A percentile compares a stretch with the other conserved stretches of the same genome.
phyloP scores from a whole-genome alignment of 352 stramenopile genomes.

The Pythium folliculosum region DNA sequence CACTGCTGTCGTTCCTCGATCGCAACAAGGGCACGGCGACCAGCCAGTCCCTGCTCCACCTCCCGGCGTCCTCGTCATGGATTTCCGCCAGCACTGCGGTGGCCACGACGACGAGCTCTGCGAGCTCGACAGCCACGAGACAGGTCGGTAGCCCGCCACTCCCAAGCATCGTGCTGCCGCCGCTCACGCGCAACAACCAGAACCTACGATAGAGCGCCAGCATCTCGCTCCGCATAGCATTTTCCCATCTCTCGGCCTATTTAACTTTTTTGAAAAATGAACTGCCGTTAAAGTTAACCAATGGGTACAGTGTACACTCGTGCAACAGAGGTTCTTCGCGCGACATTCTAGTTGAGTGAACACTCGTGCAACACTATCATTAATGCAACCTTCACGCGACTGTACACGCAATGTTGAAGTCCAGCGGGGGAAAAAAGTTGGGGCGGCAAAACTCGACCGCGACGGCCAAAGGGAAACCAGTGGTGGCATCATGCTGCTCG shows the following conservation, averaged over 20 bases:
- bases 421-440: neutral
- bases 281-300: constrained; percentile 15
- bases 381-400: constrained; percentile 16
- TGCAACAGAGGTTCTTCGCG: neutral
- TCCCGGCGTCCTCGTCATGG: neutral
- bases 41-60: neutral
- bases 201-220: constrained; percentile 18
- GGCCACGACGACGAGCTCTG: neutral
- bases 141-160: constrained; percentile 9
- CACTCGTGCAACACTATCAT: neutral
- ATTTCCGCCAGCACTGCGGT: neutral
- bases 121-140: neutral
- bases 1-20: constrained; percentile 29
- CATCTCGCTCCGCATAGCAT: neutral
- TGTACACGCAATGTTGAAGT: constrained; percentile 2
- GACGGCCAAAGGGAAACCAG: constrained; percentile 2
- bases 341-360: too few species aligned
- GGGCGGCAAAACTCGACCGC: constrained; percentile 15
- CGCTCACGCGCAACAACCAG: constrained; percentile 20
- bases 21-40: constrained; percentile 15
- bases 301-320: neutral
- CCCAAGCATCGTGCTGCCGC: constrained; percentile 28
- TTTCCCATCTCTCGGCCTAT: constrained; percentile 6
- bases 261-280: constrained; percentile 24
- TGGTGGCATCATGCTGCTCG: constrained; percentile 29